These are phyloP conservation scores for Limtongia smithiae DNA, from an alignment of 805 yeast species.

Conservation along the genomic window DNA sequence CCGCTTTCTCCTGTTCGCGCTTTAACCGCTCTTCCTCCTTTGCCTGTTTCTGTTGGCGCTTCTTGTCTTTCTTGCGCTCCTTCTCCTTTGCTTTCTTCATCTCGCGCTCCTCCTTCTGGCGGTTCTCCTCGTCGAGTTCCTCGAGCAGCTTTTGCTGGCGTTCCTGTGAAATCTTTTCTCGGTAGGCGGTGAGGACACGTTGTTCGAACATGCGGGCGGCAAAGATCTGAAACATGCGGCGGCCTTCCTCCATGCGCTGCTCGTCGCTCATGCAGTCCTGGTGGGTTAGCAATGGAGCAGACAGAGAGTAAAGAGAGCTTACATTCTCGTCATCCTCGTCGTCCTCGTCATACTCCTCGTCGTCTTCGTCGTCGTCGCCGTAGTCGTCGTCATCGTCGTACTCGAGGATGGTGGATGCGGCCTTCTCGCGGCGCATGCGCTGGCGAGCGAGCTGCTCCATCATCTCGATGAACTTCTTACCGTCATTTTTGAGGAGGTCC, in stretches of 20 bases:
- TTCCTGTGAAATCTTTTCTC: slow-evolving; percentile 76
- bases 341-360: slow-evolving; percentile 31
- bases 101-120: slow-evolving; percentile 33
- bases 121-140: slow-evolving; percentile 34
- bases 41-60: slow-evolving; percentile 39
- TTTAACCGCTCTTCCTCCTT: slow-evolving; percentile 41
- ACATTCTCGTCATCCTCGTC: slow-evolving; percentile 30
- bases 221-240: slow-evolving; percentile 72
- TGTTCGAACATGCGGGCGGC: slow-evolving; percentile 74
- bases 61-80: slow-evolving; percentile 43
- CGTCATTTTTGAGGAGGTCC: slow-evolving; percentile 71
- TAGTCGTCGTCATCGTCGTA: slow-evolving; percentile 37
- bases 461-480: slow-evolving; percentile 71
- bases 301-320: not conserved
- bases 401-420: slow-evolving; percentile 33
- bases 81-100: slow-evolving; percentile 39
- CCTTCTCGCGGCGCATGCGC: slow-evolving; percentile 41
- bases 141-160: slow-evolving; percentile 40
- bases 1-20: slow-evolving; percentile 38
- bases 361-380: slow-evolving; percentile 37
- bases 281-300: not conserved
- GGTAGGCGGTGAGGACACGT: slow-evolving; percentile 69
- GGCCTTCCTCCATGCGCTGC: slow-evolving; percentile 70
- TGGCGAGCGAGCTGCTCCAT: slow-evolving; percentile 70
- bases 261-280: slow-evolving; percentile 43